A percentile compares a stretch with the other conserved stretches of the same genome.
phyloP scores from a whole-genome alignment of 768 basidiomycete species.

The Candolleomyces efflorescens region DNA sequence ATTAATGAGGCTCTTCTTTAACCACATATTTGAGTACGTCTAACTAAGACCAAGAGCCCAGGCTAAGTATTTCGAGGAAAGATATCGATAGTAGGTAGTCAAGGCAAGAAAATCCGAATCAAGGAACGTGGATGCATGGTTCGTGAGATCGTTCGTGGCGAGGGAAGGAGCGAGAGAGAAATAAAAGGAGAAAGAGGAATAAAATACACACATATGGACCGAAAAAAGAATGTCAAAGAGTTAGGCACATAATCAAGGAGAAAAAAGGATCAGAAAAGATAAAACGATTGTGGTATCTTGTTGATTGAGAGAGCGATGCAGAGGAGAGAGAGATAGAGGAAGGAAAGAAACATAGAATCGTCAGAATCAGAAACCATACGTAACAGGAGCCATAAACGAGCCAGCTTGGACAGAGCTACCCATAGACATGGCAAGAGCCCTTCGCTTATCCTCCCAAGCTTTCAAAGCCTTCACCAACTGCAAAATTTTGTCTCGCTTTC shows the following conservation, averaged over 20 bases:
- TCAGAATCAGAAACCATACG: neutral
- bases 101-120: neutral
- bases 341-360: neutral
- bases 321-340: neutral
- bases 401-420: slow-evolving; percentile 35
- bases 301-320: neutral
- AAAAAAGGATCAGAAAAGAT: neutral
- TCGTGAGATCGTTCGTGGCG: neutral
- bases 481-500: slow-evolving; percentile 75
- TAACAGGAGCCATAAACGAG: slow-evolving; percentile 29
- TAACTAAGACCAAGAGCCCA: neutral
- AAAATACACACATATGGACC: neutral
- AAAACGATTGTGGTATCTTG: slow-evolving; percentile 1
- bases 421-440: slow-evolving; percentile 48
- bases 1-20: no score
- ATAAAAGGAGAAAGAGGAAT: neutral
- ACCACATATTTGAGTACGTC: neutral
- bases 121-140: neutral
- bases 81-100: neutral
- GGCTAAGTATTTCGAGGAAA: neutral
- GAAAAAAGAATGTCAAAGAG: slow-evolving; percentile 1
- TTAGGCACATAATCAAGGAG: neutral
- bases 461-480: slow-evolving; percentile 76
- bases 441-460: slow-evolving; percentile 76
- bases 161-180: neutral